Evolutionary conservation across 2,329 filamentous ascomycete genomes (phyloP).

Genomic region (Xylaria sp.): DNA sequence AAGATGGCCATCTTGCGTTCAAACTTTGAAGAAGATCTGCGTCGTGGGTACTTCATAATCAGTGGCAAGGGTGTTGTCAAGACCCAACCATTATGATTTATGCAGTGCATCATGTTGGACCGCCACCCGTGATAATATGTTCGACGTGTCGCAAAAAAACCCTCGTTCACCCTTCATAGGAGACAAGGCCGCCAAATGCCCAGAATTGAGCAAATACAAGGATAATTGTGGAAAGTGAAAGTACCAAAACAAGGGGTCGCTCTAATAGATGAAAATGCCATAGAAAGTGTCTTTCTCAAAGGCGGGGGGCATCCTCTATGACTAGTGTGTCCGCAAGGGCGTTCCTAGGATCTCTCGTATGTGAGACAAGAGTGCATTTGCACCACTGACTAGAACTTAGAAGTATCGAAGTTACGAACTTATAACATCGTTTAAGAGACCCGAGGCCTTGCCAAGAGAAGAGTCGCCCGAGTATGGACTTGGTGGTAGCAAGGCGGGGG

Average conservation of each 20-base stretch:
- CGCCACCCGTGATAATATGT: slow-evolving; percentile 9
- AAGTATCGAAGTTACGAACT: neutral
- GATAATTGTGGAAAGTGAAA: slow-evolving; percentile 16
- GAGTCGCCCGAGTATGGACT: neutral
- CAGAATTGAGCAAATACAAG: slow-evolving; percentile 24
- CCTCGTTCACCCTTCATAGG: neutral
- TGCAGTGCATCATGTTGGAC: slow-evolving; percentile 4
- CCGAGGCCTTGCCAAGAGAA: neutral
- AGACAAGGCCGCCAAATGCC: slow-evolving; percentile 16
- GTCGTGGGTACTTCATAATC: neutral
- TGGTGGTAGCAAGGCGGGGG: neutral
- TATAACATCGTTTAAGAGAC: slow-evolving; percentile 1
- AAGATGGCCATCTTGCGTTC: slow-evolving; percentile 18
- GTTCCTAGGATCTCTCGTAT: neutral
- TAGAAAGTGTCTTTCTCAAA: neutral
- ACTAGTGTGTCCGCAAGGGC: neutral
- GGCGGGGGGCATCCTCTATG: neutral
- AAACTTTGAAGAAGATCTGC: slow-evolving; percentile 2
- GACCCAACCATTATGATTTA: slow-evolving; percentile 2
- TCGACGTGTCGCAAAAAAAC: slow-evolving; percentile 18
- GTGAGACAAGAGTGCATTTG: neutral
- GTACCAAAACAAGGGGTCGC: slow-evolving; percentile 21
- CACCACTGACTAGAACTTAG: neutral
- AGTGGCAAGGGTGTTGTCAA: neutral
- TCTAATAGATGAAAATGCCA: slow-evolving; percentile 1